Conservation (phyloP, 2,329 filamentous ascomycete genomes). For the Neofusicoccum kwambonambiense region DNA sequence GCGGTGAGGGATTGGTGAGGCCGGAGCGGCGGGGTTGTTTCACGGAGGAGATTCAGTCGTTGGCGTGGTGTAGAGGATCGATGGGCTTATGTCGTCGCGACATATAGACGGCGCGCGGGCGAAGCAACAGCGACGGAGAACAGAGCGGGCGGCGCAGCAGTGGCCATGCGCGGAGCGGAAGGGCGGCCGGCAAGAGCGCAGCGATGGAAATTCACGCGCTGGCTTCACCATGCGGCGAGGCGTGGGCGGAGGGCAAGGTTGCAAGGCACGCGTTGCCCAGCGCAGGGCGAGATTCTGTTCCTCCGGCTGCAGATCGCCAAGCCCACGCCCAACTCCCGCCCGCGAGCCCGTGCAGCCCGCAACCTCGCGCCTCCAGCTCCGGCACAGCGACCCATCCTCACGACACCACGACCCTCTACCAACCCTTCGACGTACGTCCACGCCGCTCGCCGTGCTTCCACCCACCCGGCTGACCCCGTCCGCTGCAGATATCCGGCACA, state of each 20-base stretch:
- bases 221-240: not conserved
- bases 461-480: not conserved
- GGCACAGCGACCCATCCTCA: not conserved
- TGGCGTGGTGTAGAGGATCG: not conserved
- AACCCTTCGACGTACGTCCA: not conserved
- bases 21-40: not conserved
- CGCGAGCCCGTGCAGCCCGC: constrained; percentile 13
- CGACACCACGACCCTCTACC: not conserved
- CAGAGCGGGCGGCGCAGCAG: not conserved
- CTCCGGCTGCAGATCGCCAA: constrained; percentile 7
- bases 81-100: constrained; percentile 15
- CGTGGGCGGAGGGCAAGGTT: not conserved
- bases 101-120: constrained; percentile 18
- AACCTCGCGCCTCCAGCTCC: constrained; percentile 6
- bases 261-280: constrained; percentile 5
- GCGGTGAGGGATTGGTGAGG: not conserved
- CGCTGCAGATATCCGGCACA: not conserved
- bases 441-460: not conserved
- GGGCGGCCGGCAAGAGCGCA: not conserved
- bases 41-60: constrained; percentile 1
- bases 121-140: not conserved
- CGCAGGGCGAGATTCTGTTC: constrained; percentile 6
- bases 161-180: not conserved
- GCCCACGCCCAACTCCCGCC: not conserved
- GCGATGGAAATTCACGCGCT: not conserved